Percentiles rank a stretch among this genome's conserved stretches.
Evolutionary conservation across 2,329 filamentous ascomycete species (phyloP).

Genomic region (Rhynchosporium secalis): DNA sequence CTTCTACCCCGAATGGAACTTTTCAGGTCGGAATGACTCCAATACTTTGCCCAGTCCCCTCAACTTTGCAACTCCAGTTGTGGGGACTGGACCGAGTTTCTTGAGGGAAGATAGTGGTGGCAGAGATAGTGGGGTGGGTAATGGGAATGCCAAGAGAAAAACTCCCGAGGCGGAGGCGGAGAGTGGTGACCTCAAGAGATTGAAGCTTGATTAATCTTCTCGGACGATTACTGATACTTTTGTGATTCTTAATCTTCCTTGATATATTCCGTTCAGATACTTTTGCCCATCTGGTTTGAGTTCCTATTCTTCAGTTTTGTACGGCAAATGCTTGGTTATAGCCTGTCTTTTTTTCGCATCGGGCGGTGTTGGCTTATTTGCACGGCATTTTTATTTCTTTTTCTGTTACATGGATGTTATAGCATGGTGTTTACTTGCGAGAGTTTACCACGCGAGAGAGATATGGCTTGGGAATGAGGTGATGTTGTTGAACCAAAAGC

Average conservation of each 20-base stretch:
- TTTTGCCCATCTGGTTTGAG: conserved; percentile 5
- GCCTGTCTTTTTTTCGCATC: neutral
- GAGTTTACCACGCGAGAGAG: neutral
- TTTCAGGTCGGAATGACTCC: conserved; percentile 61
- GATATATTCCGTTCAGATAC: neutral
- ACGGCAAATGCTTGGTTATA: neutral
- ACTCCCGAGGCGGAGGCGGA: conserved; percentile 35
- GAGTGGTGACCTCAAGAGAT: conserved; percentile 34
- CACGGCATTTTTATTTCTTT: neutral
- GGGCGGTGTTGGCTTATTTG: conserved; percentile 6
- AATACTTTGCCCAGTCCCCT: conserved; percentile 91
- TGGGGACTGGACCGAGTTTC: conserved; percentile 62
- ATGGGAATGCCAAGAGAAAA: conserved; percentile 35
- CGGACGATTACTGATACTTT: no score
- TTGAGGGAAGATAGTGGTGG: conserved; percentile 53
- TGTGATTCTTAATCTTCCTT: neutral
- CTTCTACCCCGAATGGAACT: conserved; percentile 92
- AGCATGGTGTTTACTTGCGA: conserved; percentile 5
- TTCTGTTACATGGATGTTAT: neutral
- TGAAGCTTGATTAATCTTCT: neutral
- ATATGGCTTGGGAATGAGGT: neutral
- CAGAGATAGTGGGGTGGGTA: conserved; percentile 22
- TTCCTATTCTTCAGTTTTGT: neutral
- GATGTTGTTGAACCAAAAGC: neutral
- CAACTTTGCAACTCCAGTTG: conserved; percentile 84